These are phyloP conservation scores for Backusella westeae DNA, from an alignment of 192 early-diverging fungal genomes.

Conservation along the genomic window DNA sequence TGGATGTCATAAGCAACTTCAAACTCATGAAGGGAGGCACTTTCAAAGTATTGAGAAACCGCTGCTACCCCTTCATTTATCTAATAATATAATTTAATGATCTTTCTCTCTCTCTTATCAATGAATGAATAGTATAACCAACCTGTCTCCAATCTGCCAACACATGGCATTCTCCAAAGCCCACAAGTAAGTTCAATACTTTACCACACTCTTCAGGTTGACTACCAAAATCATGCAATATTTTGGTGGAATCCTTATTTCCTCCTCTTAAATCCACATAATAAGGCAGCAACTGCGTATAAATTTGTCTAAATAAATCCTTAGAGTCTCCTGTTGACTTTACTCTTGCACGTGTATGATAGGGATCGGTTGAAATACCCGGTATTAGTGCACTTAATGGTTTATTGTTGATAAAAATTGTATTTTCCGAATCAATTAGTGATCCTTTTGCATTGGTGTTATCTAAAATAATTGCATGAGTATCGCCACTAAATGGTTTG, in stretches of 20 bases:
- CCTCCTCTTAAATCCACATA: constrained; percentile 67
- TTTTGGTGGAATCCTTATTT: constrained; percentile 60
- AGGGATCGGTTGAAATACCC: constrained; percentile 46
- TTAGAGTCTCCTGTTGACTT: constrained; percentile 49
- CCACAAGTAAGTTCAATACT: constrained; percentile 52
- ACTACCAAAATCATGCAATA: constrained; percentile 66
- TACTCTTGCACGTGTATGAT: constrained; percentile 40
- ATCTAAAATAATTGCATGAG: neutral
- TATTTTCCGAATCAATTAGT: constrained; percentile 13
- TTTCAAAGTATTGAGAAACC: constrained; percentile 79
- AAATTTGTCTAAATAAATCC: constrained; percentile 64
- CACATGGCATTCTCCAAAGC: constrained; percentile 53
- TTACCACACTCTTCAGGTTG: constrained; percentile 61
- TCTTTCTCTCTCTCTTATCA: neutral
- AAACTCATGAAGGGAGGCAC: constrained; percentile 69
- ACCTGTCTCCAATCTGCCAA: constrained; percentile 58
- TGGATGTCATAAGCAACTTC: constrained; percentile 75
- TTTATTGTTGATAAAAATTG: constrained; percentile 36
- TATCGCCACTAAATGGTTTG: neutral
- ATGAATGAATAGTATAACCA: constrained; percentile 2
- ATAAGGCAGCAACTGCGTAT: constrained; percentile 61
- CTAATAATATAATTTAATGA: constrained; percentile 25
- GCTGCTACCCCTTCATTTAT: constrained; percentile 57
- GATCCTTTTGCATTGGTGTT: constrained; percentile 7
- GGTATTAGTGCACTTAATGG: constrained; percentile 38